Evolutionary conservation across 1,284 basidiomycete species (phyloP).

Genomic region (Anthracocystis setariae): DNA sequence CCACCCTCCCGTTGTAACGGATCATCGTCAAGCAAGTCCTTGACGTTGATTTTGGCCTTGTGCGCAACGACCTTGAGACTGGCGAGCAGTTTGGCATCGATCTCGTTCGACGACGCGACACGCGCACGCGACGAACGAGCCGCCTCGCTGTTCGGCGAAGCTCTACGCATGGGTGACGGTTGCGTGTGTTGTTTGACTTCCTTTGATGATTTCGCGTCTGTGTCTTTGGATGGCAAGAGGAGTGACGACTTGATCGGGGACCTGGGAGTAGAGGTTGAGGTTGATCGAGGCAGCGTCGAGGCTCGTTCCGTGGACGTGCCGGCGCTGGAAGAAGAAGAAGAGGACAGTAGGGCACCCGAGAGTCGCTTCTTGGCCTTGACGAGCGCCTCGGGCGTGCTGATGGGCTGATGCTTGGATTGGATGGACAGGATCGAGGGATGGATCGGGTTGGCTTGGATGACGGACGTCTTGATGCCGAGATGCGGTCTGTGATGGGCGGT

Average conservation of each 20-base stretch:
- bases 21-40: conserved; percentile 21
- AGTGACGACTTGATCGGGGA: conserved; percentile 43
- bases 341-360: conserved; percentile 28
- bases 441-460: conserved; percentile 35
- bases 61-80: conserved; percentile 38
- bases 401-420: conserved; percentile 35
- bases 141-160: too few relatives aligned
- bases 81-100: conserved; percentile 36
- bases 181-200: not conserved
- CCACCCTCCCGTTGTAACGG: not conserved
- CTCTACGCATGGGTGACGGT: not conserved
- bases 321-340: conserved; percentile 8
- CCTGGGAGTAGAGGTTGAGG: conserved; percentile 14
- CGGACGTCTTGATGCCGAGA: conserved; percentile 34
- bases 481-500: conserved; percentile 9
- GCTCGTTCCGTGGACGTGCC: conserved; percentile 11
- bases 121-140: not conserved
- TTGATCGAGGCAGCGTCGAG: conserved; percentile 2
- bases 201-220: too few relatives aligned
- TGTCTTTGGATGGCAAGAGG: conserved; percentile 18
- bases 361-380: conserved; percentile 42
- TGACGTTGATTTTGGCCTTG: conserved; percentile 40
- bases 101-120: conserved; percentile 22
- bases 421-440: conserved; percentile 35
- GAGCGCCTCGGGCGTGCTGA: conserved; percentile 42